Base-by-base conservation (phyloP, 176 grass and related monocot genomes). In the Cenchrus fungigraminus region DNA sequence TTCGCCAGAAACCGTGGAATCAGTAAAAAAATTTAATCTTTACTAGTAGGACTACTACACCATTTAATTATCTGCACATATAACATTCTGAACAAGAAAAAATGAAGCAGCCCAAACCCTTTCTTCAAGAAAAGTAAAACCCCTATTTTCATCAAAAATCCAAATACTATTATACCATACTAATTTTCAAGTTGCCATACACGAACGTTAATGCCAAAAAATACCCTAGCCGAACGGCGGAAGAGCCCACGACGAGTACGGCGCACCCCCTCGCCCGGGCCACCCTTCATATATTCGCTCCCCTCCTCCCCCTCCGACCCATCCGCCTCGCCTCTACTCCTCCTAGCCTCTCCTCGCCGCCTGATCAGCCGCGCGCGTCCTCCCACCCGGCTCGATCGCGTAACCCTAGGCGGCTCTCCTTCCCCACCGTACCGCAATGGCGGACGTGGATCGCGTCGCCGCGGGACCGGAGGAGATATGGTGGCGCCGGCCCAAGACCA, bases 401-500 rank as follows among this genome's bases (percentile, higher is more conserved):
- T 12, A 59, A 56, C 25, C 66, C 82, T 76, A 43, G 56, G 37
- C 66, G 57, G 9, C 76, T 65, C 73, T 40, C 49, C 59, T 45
- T 29, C 17, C 31, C 34, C 58, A 49, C 61, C 40, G 20, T 6
- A 49, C 54, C 44, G 65, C 56, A 71, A 88, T 86, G 88, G 86
- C 17, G 17, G 65, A 6, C 67, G 83, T 81, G 31, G 82, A 68
- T 10, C 13, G 58, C 88, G 67, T 44, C 68, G 61, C 22, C 6
- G 8, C 20, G 79, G 83, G 59, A 4, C 76, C 68, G 16, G 86
- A 87, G 76, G 79, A 76, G 82, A 85, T 63, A 56, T 88, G 86
- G 80, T 51, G 71, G 22, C 57, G 87, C 42, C 86, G 85, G 47
- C 91, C 92, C 10, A 98, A 93, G 83, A 98, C 95, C 42, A 95